Conservation (phyloP, 192 early-diverging fungal genomes). For the Gorgonomyces haynaldii region DNA sequence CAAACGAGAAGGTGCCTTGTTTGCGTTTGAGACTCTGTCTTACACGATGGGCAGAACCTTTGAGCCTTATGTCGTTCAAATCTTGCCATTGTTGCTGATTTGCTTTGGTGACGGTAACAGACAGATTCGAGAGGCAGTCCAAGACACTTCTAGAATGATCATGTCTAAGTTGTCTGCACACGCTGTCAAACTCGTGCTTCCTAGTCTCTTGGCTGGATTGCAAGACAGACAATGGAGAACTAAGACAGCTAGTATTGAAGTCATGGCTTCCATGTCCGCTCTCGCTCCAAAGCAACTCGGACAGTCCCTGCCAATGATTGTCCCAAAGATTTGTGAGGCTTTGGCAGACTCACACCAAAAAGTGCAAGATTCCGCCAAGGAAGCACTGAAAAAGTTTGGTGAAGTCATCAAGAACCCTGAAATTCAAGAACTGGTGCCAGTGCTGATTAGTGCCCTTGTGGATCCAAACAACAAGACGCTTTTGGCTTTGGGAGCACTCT, state of each 20-base stretch:
- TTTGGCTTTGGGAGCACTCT: constrained; percentile 65
- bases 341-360: constrained; percentile 86
- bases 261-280: constrained; percentile 89
- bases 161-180: constrained; percentile 92
- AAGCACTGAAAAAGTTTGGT: constrained; percentile 78
- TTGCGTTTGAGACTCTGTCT: constrained; percentile 86
- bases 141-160: constrained; percentile 79
- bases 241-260: constrained; percentile 93
- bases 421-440: constrained; percentile 83
- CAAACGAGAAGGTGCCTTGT: constrained; percentile 82
- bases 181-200: constrained; percentile 93
- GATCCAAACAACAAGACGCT: constrained; percentile 83
- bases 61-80: constrained; percentile 93
- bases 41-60: constrained; percentile 78
- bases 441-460: constrained; percentile 69
- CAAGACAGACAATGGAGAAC: constrained; percentile 88
- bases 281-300: constrained; percentile 92
- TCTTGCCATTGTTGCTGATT: constrained; percentile 73
- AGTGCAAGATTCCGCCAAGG: constrained; percentile 76
- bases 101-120: constrained; percentile 75
- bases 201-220: constrained; percentile 74
- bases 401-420: constrained; percentile 97
- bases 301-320: constrained; percentile 75
- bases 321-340: constrained; percentile 85
- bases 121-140: constrained; percentile 83